A percentile compares a stretch with the other conserved stretches of the same genome.
Conservation (phyloP, 208 protist species). For the Trypanosoma platydactyli region DNA sequence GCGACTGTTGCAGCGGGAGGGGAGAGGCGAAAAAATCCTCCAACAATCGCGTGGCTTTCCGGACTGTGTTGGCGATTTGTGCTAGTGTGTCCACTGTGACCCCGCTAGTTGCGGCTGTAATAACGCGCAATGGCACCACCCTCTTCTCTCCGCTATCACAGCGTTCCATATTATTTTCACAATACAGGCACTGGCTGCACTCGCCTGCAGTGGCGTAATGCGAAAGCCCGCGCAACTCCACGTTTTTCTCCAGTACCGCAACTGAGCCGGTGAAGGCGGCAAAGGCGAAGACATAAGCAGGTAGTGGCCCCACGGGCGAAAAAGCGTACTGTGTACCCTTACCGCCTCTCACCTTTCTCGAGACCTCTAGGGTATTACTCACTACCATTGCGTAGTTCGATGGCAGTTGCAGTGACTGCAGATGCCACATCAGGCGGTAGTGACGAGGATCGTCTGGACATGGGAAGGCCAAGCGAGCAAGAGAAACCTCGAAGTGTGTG, state of each 20-base stretch:
- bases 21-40: slow-evolving; percentile 67
- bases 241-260: slow-evolving; percentile 6
- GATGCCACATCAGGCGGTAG: slow-evolving; percentile 63
- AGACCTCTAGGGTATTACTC: slow-evolving; percentile 36
- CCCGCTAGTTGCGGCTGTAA: slow-evolving; percentile 13
- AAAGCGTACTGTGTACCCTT: slow-evolving; percentile 45
- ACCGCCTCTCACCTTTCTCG: slow-evolving; percentile 25
- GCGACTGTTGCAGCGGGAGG: slow-evolving; percentile 50
- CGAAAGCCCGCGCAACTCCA: slow-evolving; percentile 4
- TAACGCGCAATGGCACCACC: slow-evolving; percentile 27
- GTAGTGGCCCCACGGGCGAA: slow-evolving; percentile 49
- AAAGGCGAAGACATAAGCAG: slow-evolving; percentile 73
- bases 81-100: slow-evolving; percentile 36
- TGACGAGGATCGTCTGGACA: slow-evolving; percentile 71
- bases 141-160: not conserved
- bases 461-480: slow-evolving; percentile 79
- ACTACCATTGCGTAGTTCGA: slow-evolving; percentile 35
- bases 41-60: slow-evolving; percentile 41
- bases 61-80: slow-evolving; percentile 27
- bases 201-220: not conserved
- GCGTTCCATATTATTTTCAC: not conserved
- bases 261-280: slow-evolving; percentile 31
- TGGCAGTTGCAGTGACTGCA: slow-evolving; percentile 55
- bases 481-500: slow-evolving; percentile 84
- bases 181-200: not conserved